phyloP scores from a whole-genome alignment of 768 basidiomycete species.

The Leccinellum rugosiceps region DNA sequence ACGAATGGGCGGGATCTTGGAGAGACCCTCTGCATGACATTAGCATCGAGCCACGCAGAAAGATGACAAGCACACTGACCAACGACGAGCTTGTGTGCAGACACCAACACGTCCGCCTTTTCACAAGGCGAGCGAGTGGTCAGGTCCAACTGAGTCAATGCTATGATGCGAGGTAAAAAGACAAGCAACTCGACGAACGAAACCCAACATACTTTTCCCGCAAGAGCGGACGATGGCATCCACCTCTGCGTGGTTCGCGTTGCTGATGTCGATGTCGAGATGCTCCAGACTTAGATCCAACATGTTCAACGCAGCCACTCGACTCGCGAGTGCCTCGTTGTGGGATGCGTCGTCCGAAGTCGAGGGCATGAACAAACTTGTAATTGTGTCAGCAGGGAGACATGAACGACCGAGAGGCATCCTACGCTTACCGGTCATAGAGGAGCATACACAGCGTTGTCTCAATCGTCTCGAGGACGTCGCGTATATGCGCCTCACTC shows the following conservation, averaged over 20 bases:
- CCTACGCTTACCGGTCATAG: slow-evolving; percentile 81
- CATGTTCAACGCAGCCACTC: slow-evolving; percentile 89
- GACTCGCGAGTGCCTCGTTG: slow-evolving; percentile 84
- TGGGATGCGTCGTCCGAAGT: slow-evolving; percentile 78
- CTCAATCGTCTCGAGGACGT: slow-evolving; percentile 74
- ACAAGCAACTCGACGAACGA: slow-evolving; percentile 12
- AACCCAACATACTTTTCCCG: slow-evolving; percentile 64
- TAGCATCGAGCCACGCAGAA: neutral
- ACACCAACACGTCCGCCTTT: slow-evolving; percentile 78
- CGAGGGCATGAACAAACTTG: slow-evolving; percentile 74
- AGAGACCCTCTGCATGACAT: slow-evolving; percentile 60
- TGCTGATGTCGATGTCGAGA: slow-evolving; percentile 78
- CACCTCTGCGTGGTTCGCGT: slow-evolving; percentile 44
- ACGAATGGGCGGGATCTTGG: slow-evolving; percentile 67
- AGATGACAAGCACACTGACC: slow-evolving; percentile 40
- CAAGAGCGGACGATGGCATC: slow-evolving; percentile 66
- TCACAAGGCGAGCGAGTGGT: slow-evolving; percentile 60
- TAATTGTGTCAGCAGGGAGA: neutral
- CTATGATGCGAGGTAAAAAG: slow-evolving; percentile 37
- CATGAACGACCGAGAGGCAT: too few species aligned
- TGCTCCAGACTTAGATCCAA: slow-evolving; percentile 86
- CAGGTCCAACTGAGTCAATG: slow-evolving; percentile 49
- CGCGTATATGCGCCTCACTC: slow-evolving; percentile 50
- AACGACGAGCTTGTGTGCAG: slow-evolving; percentile 82
- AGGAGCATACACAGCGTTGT: slow-evolving; percentile 65